A percentile compares a stretch with the other conserved stretches of the same genome.
phyloP scores from a whole-genome alignment of 768 basidiomycete species.

The Tephrocybe sp. region DNA sequence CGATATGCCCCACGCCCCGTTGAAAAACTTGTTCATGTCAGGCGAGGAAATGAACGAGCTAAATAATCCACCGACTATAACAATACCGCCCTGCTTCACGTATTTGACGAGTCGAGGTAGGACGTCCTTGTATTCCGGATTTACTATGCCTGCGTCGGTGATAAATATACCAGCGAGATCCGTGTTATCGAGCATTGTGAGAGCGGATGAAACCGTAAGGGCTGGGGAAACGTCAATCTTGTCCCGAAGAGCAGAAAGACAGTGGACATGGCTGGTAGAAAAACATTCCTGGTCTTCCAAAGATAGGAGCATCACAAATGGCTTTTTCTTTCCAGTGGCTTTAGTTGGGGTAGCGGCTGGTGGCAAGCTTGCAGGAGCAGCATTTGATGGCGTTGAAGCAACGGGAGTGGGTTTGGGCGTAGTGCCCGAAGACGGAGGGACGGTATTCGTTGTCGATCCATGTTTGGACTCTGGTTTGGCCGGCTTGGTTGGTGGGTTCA shows the following conservation, averaged over 20 bases:
- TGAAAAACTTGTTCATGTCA: conserved; percentile 18
- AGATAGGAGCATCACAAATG: conserved; percentile 26
- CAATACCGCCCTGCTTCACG: conserved; percentile 33
- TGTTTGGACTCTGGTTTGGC: neutral
- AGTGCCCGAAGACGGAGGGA: neutral
- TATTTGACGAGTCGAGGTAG: conserved; percentile 31
- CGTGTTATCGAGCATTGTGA: conserved; percentile 23
- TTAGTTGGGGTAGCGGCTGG: neutral
- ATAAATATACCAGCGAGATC: conserved; percentile 34
- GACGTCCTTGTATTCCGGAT: conserved; percentile 22
- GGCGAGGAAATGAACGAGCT: conserved; percentile 15
- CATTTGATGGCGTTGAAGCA: neutral
- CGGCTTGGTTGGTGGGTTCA: conserved; percentile 4
- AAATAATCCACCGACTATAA: conserved; percentile 31
- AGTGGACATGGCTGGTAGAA: conserved; percentile 12
- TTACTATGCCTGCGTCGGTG: conserved; percentile 29
- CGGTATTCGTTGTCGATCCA: neutral
- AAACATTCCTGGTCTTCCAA: conserved; percentile 15
- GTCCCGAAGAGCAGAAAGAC: conserved; percentile 19
- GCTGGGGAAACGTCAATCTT: conserved; percentile 19
- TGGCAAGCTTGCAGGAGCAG: neutral
- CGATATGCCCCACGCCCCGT: conserved; percentile 20
- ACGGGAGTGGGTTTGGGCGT: neutral
- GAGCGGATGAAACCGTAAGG: conserved; percentile 13
- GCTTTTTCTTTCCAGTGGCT: neutral